These are phyloP conservation scores for Mycena sp. DNA, from an alignment of 1,284 basidiomycete species.

Conservation along the genomic window DNA sequence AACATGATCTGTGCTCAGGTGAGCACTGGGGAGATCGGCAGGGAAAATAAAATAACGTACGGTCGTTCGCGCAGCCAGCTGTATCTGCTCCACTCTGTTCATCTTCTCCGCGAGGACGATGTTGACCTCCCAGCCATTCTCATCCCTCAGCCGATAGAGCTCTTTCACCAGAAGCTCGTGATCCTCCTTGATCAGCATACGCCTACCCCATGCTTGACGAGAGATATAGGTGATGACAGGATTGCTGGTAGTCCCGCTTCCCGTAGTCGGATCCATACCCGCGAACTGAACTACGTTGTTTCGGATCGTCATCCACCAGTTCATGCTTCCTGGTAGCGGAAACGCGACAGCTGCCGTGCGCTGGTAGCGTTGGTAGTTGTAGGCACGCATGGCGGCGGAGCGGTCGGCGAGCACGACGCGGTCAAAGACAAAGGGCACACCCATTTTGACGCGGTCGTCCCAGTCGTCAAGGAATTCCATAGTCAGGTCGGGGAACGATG, in stretches of 20 bases:
- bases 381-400: slow-evolving; percentile 79
- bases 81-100: slow-evolving; percentile 79
- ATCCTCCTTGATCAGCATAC: slow-evolving; percentile 71
- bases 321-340: slow-evolving; percentile 71
- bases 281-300: slow-evolving; percentile 78
- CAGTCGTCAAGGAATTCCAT: slow-evolving; percentile 85
- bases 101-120: slow-evolving; percentile 86
- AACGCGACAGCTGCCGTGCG: slow-evolving; percentile 81
- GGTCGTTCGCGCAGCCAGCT: slow-evolving; percentile 81
- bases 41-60: slow-evolving; percentile 51
- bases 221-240: slow-evolving; percentile 90
- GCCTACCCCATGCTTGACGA: slow-evolving; percentile 84
- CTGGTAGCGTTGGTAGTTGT: slow-evolving; percentile 73
- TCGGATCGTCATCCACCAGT: slow-evolving; percentile 86
- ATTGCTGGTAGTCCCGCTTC: slow-evolving; percentile 47
- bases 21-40: not conserved
- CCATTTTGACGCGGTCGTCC: slow-evolving; percentile 77
- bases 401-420: slow-evolving; percentile 86
- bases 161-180: slow-evolving; percentile 74
- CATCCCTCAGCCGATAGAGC: slow-evolving; percentile 69
- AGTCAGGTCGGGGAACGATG: slow-evolving; percentile 79
- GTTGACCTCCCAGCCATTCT: slow-evolving; percentile 85
- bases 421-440: slow-evolving; percentile 78
- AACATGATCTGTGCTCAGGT: slow-evolving; percentile 74
- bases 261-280: slow-evolving; percentile 56